Evolutionary conservation across 176 grass and related monocot species (phyloP), one percentile per base, ranked within the genome.

Genomic region (Carex scoparia): DNA sequence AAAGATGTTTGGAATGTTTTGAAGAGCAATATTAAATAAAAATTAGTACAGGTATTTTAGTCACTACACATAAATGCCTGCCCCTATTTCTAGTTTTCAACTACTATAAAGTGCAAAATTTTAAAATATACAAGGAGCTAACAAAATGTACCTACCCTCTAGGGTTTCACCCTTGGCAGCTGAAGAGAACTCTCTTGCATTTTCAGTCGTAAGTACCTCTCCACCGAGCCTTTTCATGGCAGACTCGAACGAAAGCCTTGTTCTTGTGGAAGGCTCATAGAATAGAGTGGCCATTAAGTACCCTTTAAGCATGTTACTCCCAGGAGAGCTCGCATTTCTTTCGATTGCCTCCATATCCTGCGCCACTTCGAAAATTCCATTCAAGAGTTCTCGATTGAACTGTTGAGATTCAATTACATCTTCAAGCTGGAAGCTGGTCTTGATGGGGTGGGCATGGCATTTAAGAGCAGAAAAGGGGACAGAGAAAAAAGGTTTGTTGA

Each of bases 81-180:
- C 4, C 4, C 38, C 38, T 5, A 19, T 35, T 80, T 27, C n/a
- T 78, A 55, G 3, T 62, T 37, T 80, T 62, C 14, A 42, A 81
- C 54, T 42, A 35, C 16, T 19, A 5, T 5, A 18, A 81, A 40
- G 6, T 14, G 7, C 16, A 38, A 80, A 38, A 0, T 61, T 4
- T 1, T 42, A 61, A 80, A 3, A 19, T 15, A 27, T 40, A 40
- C 38, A 54, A 65, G 70, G 9, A 93, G 1, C 28, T 18, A 27
- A 74, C 15, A 67, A 63, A 48, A 0, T 81, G 6, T 49, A 40
- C 38, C 4, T 81, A 93, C 91, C 93, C 92, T 98, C 93, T 7
- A 98, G 93, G 9, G 95, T 98, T 88, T 98, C 95, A 14, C 95
- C 95, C 88, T 98, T 98, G 68, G 95, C 91, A 28, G 95, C 93